Base-by-base conservation (phyloP, 2,329 filamentous ascomycete species). In the Exophiala lecanii-corni region DNA sequence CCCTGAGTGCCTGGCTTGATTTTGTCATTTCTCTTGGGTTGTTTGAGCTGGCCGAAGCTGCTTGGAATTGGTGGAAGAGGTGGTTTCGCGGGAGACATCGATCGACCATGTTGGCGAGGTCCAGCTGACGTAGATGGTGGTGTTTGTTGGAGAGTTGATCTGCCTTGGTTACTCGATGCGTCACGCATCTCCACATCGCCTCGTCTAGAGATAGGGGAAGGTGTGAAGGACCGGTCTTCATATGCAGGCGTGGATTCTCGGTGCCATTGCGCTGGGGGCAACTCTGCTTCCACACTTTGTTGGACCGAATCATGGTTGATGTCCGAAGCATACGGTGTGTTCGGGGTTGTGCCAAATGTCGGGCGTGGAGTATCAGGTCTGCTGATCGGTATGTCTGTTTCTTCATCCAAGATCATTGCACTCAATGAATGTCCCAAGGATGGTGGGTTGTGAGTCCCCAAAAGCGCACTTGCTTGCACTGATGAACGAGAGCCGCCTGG, bases 251-350 rank as follows among this genome's bases (percentile, higher is more conserved):
- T 52, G n/a, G 43, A 41, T 17, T 47, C 40, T 9, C 43, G 39
- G 12, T 31, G 28, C 45, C 45, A 47, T n/a, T 44, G 37, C 15
- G 46, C 23, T 10, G 28, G 30, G 5, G 38, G 49, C 2, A 39
- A 13, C 13, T 52, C 46, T 9, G 46, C 46, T 28, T 50, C 49
- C n/a, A 52, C 49, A 16, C 45, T 49, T 21, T 49, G 43, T 42
- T 41, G 46, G n/a, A 52, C 31, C 9, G 41, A 35, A n/a, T 43
- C 45, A 3, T 26, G 32, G 15, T 44, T 25, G 16, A 43, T 23
- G 20, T 47, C 45, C n/a, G 35, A 21, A 4, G 31, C 25, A 30
- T 41, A 48, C 6, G 34, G 35, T 15, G 18, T 35, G 13, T n/a
- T 17, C 12, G 33, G 13, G 15, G 4, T 7, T 12, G 9, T 18